Conservation (phyloP, 2,329 filamentous ascomycete species). For the Fusarium nematophilum region DNA sequence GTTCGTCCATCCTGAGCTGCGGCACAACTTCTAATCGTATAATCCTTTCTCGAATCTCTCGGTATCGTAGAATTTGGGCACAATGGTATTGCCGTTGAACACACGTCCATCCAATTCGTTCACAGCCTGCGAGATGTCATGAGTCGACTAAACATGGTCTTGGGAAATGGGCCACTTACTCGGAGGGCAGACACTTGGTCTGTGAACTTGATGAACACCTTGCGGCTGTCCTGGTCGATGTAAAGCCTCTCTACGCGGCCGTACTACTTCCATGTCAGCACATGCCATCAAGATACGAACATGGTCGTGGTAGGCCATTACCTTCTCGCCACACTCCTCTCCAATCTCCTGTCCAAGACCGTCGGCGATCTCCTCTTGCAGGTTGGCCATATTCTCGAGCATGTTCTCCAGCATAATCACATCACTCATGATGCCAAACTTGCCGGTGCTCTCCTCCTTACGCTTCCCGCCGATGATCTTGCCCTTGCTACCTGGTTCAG, state of each 20-base stretch:
- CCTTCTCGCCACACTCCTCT: conserved; percentile 88
- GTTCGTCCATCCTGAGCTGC: not conserved
- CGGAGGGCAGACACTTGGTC: conserved; percentile 85
- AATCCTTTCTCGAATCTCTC: conserved; percentile 83
- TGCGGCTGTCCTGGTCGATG: conserved; percentile 71
- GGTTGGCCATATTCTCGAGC: conserved; percentile 82
- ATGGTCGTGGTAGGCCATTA: conserved; percentile 41
- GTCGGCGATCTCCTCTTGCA: conserved; percentile 80
- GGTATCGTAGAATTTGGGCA: conserved; percentile 82
- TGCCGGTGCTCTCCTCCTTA: conserved; percentile 56
- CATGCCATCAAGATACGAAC: not conserved
- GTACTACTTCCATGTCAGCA: conserved; percentile 65
- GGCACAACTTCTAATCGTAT: conserved; percentile 46
- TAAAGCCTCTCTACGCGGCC: conserved; percentile 84
- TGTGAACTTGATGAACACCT: conserved; percentile 95
- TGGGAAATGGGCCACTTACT: conserved; percentile 62
- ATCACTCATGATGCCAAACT: conserved; percentile 79
- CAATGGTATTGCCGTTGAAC: conserved; percentile 88
- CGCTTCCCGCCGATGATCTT: conserved; percentile 84
- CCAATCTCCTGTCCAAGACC: conserved; percentile 93
- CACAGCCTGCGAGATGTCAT: conserved; percentile 71
- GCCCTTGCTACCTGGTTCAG: conserved; percentile 74
- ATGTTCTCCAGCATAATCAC: conserved; percentile 88
- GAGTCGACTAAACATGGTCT: not conserved
- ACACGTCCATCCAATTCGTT: conserved; percentile 88